Evolutionary conservation across 2,329 filamentous ascomycete species (phyloP), one percentile per base, ranked within the genome.

Genomic region (Colletotrichum lentis): DNA sequence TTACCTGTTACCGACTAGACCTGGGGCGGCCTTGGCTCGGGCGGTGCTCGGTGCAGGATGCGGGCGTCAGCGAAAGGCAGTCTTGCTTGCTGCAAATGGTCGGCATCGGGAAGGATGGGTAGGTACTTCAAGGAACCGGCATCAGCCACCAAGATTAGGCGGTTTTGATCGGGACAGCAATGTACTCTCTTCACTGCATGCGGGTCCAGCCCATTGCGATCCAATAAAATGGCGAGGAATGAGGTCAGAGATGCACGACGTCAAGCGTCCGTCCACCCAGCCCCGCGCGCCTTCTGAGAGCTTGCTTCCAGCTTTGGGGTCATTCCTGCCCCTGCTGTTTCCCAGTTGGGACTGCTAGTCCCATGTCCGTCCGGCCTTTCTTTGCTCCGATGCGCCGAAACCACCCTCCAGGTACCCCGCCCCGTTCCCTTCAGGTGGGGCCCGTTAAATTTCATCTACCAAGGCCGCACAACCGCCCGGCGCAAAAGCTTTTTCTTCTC

Each of bases 401-500:
- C 31, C 31, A n/a, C 65, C 61, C 66, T 57, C 43, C 43, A 31
- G 49, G 27, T 54, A 43, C 50, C 43, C 50, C 50, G 47, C 50
- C 37, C 62, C 56, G 22, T 54, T 55, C 55, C 20, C 31, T 60
- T 65, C 35, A 49, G 60, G 69, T 70, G 67, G 67, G 64, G 63
- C 67, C 62, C 59, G 31, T 66, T 65, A 66, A 69, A 69, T 58
- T 70, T 69, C 69, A 65, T 70, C 71, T 70, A 64, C 66, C 64
- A 43, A 71, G 61, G 57, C 63, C 49, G 27, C 59, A 69, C 66
- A 61, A 43, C 41, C 55, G 27, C n/a, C 31, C 8, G 46, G 57
- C 57, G 56, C 63, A 61, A 55, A 73, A 72, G 63, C 58, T 70
- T 75, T 76, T 74, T 73, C 71, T 72, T 72, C 71, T 54, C 57